Conservation (phyloP, 257 asterid genomes). For the Capsicum rhomboideum region DNA sequence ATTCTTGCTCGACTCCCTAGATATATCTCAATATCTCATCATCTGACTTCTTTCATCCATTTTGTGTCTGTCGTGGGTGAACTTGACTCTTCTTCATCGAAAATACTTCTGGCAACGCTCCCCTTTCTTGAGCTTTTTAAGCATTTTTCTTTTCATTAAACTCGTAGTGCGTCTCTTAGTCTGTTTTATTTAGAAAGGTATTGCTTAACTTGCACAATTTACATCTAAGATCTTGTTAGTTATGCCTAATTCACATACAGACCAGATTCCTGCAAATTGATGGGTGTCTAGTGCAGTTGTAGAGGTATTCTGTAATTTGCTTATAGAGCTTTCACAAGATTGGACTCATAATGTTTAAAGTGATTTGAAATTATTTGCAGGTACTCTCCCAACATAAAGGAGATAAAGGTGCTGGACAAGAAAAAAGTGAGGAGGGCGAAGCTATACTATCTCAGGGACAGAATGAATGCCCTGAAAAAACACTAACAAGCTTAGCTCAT, state of each 20-base stretch:
- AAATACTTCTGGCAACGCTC: background rate
- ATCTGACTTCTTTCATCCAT: background rate
- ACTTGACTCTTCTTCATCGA: background rate
- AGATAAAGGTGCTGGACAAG: conserved; percentile 86
- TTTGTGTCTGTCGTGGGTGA: background rate
- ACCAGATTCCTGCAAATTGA: background rate
- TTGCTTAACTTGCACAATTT: background rate
- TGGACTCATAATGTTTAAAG: background rate
- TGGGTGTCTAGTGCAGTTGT: background rate
- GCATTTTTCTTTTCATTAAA: background rate
- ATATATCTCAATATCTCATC: background rate
- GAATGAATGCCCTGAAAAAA: conserved; percentile 82
- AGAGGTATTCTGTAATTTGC: background rate
- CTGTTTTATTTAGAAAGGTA: background rate
- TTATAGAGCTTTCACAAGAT: background rate
- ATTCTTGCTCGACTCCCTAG: background rate
- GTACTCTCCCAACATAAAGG: conserved; percentile 96
- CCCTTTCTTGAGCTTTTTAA: background rate
- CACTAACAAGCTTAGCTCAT: conserved; percentile 16
- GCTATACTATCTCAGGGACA: conserved; percentile 90
- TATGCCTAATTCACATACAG: no score
- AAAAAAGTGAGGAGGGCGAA: conserved; percentile 96
- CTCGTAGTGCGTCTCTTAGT: background rate
- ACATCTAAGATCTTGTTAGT: no score
- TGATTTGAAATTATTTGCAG: conserved; percentile 21